Evolutionary conservation across 495 filamentous ascomycete genomes (phyloP).

Genomic region (Corynascus novoguineensis): DNA sequence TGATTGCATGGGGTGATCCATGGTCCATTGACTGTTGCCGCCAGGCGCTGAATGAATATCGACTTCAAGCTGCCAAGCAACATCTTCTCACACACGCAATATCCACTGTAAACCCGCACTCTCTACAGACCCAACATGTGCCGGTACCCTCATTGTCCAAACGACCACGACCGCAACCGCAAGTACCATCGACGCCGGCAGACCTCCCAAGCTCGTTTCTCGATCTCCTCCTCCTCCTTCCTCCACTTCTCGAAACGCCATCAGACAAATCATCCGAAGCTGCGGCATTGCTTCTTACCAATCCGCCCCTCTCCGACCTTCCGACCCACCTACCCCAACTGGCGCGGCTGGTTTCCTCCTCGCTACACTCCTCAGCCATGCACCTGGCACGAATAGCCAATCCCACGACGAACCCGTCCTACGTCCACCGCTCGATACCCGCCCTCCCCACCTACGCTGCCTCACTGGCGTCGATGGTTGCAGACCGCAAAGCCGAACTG

Average conservation of each 20-base stretch:
- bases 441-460: constrained; percentile 29
- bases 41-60: constrained; percentile 39
- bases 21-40: not conserved
- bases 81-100: constrained; percentile 40
- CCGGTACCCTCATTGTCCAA: constrained; percentile 22
- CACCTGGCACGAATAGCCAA: constrained; percentile 41
- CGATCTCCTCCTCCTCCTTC: constrained; percentile 42
- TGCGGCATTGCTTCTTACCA: constrained; percentile 33
- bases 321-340: constrained; percentile 38
- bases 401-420: constrained; percentile 50
- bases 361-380: constrained; percentile 36
- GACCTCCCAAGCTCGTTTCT: constrained; percentile 31
- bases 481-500: constrained; percentile 24
- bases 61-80: constrained; percentile 36
- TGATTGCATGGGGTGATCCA: not conserved
- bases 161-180: constrained; percentile 12
- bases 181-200: not conserved
- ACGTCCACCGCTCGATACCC: constrained; percentile 45
- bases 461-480: constrained; percentile 23
- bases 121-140: constrained; percentile 14
- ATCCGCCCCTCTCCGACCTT: constrained; percentile 39
- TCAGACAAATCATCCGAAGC: constrained; percentile 21
- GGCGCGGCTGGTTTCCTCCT: constrained; percentile 34
- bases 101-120: constrained; percentile 21
- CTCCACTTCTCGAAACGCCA: constrained; percentile 27